phyloP scores from a whole-genome alignment of 2,329 filamentous ascomycete genomes.

The Sporothrix schenckii region DNA sequence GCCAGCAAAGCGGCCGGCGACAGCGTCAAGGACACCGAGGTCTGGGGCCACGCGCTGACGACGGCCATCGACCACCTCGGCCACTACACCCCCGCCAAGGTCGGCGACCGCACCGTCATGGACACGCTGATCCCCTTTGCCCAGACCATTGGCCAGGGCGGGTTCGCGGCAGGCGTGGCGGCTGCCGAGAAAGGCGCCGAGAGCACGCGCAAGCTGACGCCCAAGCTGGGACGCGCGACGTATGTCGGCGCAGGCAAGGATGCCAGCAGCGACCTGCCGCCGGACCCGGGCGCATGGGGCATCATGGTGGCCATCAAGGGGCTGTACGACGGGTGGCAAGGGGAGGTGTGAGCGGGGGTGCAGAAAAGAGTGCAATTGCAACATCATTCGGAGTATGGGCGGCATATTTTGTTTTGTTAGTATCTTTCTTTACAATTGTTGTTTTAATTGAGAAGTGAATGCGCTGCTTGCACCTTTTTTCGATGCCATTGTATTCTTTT shows the following conservation, averaged over 20 bases:
- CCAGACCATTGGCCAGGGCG: constrained; percentile 49
- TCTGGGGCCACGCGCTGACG: constrained; percentile 51
- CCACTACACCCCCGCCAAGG: constrained; percentile 58
- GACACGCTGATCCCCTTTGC: constrained; percentile 60
- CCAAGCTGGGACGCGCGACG: constrained; percentile 67
- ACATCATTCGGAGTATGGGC: constrained; percentile 2
- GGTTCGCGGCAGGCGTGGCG: constrained; percentile 59
- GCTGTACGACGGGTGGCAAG: constrained; percentile 39
- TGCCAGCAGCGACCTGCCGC: constrained; percentile 57
- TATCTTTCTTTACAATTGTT: background rate
- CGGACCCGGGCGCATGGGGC: constrained; percentile 73
- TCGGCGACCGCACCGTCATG: constrained; percentile 61
- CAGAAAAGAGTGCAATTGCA: background rate
- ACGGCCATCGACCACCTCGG: constrained; percentile 52
- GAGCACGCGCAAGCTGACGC: constrained; percentile 65
- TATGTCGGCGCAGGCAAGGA: constrained; percentile 62
- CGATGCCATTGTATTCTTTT: too few relatives aligned
- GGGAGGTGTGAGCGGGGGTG: background rate
- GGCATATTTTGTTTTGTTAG: background rate
- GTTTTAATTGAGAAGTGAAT: too few relatives aligned
- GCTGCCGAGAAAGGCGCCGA: constrained; percentile 64
- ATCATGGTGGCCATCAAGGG: constrained; percentile 60
- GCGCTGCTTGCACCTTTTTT: too few relatives aligned
- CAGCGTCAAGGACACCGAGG: constrained; percentile 34
- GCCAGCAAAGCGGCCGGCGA: background rate